Base-by-base conservation (phyloP, 2,329 filamentous ascomycete species). In the Lasiodiplodia hormozganensis region DNA sequence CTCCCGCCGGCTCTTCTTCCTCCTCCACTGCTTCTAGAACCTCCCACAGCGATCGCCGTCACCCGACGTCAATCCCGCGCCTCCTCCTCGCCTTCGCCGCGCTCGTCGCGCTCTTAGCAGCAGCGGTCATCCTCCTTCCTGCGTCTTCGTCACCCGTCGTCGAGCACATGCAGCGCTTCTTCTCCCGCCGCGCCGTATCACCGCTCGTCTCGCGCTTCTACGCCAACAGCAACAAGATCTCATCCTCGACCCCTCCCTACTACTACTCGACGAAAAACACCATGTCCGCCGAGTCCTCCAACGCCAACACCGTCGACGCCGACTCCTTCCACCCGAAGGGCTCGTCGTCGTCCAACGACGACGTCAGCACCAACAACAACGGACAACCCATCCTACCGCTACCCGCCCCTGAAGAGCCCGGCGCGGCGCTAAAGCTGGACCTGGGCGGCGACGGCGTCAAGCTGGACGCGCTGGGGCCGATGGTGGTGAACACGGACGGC, bases 401-500 rank as follows among this genome's bases (percentile, higher is more conserved):
- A 10, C 72, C 71, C 5, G 70, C 67, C 7, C 72, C 71, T 16
- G 60, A 60, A 21, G 51, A 40, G 18, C 68, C 65, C 3, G 72
- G 73, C 62, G 52, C 80, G 58, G 67, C 72, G 84, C 34, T 66
- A 10, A 72, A 73, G 65, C 72, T 81, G 54, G 74, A 79, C 65
- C 73, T 82, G 65, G 74, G 73, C 66, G 76, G 73, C 68, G 76
- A 75, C 5, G 70, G 73, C 1, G 83, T 91, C 53, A 87, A 85
- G 62, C 85, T 94, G 10, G 90, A 92, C 74, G 85, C 88, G 70
- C 81, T 94, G 28, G 91, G 92, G 0, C 92, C 92, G 1, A 83
- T 94, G 73, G 90, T 94, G 1, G 88, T 94, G 67, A 91, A 93
- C 77, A 82, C 84, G 70, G 90, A 94, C 77, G 92, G 92, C 23